phyloP scores from a whole-genome alignment of 2,329 filamentous ascomycete species.

The Phaeomoniella chlamydospora region DNA sequence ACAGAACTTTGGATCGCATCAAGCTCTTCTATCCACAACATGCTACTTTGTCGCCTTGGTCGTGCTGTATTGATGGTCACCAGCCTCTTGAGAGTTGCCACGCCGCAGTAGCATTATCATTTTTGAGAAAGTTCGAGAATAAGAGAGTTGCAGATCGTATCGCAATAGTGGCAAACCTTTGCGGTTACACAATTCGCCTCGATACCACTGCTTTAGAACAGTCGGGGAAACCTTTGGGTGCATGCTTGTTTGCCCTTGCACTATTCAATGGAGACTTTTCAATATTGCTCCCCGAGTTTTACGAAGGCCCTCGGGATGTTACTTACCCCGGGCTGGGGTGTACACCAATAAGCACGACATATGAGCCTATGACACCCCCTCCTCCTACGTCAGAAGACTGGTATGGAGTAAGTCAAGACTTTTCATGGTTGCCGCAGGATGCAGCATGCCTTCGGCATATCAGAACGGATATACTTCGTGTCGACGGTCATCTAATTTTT shows the following conservation, averaged over 20 bases:
- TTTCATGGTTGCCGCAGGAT: neutral
- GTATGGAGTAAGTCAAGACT: neutral
- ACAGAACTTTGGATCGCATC: neutral
- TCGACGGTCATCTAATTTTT: neutral
- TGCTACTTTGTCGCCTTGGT: no score
- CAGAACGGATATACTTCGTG: neutral
- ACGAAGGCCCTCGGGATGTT: neutral
- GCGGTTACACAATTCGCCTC: constrained; percentile 5
- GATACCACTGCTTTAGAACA: constrained; percentile 4
- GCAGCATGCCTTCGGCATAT: neutral
- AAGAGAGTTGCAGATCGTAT: constrained; percentile 4
- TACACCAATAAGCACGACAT: neutral
- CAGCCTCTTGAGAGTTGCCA: constrained; percentile 5
- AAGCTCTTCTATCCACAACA: neutral
- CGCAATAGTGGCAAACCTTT: constrained; percentile 9
- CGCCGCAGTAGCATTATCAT: constrained; percentile 6
- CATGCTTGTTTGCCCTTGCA: constrained; percentile 4
- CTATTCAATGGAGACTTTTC: constrained; percentile 7
- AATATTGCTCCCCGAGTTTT: constrained; percentile 3
- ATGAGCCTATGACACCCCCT: no score
- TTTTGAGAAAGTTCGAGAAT: constrained; percentile 4
- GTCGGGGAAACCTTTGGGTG: constrained; percentile 1
- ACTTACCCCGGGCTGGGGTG: neutral
- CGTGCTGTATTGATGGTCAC: neutral
- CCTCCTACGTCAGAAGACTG: neutral